Conservation (phyloP, 192 early-diverging fungal species). For the Thamnidium elegans region DNA sequence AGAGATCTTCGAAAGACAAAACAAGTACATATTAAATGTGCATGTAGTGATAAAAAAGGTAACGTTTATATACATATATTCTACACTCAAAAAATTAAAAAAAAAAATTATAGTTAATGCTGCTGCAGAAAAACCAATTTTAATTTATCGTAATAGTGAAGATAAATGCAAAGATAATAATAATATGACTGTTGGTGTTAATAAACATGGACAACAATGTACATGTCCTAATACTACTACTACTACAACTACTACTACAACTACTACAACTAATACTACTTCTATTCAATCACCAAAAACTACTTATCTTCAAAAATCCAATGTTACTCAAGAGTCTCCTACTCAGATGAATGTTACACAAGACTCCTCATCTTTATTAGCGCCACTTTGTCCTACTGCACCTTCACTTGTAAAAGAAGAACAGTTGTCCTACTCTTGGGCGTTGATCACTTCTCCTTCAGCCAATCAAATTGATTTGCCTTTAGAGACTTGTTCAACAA, state of each 20-base stretch:
- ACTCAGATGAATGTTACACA: constrained; percentile 4
- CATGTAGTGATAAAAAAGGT: constrained; percentile 42
- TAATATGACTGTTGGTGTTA: background rate
- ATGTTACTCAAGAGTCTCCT: too few relatives aligned
- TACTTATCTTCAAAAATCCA: background rate
- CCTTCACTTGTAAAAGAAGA: background rate
- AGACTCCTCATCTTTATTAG: constrained; percentile 1
- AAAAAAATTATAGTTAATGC: background rate
- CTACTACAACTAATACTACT: background rate
- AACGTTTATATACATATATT: constrained; percentile 3
- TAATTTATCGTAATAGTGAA: constrained; percentile 5
- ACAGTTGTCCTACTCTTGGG: constrained; percentile 12
- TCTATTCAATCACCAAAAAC: background rate
- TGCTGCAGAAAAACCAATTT: background rate
- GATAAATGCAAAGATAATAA: constrained; percentile 3
- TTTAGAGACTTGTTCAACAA: background rate
- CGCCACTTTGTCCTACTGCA: constrained; percentile 12
- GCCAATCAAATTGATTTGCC: background rate
- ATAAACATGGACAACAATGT: constrained; percentile 11
- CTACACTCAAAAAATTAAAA: background rate
- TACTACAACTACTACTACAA: background rate
- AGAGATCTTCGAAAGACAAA: constrained; percentile 60
- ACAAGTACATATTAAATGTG: constrained; percentile 61
- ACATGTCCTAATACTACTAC: constrained; percentile 8
- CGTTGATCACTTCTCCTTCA: constrained; percentile 13